Conservation (phyloP, 176 grass and related monocot species). For the Lolium perenne region DNA sequence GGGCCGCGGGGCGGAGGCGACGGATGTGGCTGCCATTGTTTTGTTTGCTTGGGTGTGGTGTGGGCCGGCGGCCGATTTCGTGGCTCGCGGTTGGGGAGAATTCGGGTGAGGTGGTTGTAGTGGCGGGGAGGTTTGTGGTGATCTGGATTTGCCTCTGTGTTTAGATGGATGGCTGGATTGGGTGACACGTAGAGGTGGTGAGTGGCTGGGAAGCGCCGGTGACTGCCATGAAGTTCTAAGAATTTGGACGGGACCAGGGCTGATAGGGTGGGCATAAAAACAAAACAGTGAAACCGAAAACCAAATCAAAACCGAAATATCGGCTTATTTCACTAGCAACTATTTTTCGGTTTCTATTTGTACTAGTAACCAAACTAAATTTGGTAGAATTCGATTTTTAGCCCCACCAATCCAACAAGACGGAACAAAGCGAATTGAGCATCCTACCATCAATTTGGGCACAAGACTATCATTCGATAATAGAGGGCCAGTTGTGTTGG, state of each 20-base stretch:
- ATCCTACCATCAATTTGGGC: too few species aligned
- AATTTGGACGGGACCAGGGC: neutral
- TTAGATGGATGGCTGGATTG: constrained; percentile 39
- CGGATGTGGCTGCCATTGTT: constrained; percentile 43
- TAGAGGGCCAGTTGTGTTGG: too few species aligned
- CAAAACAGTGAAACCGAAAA: too few species aligned
- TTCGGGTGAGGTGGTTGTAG: constrained; percentile 1
- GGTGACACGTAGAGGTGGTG: neutral
- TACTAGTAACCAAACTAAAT: too few species aligned
- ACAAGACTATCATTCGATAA: too few species aligned
- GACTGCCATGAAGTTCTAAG: neutral
- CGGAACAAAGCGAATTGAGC: too few species aligned
- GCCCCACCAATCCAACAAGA: too few species aligned
- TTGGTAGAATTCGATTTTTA: too few species aligned
- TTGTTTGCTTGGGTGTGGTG: neutral
- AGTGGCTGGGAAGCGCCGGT: constrained; percentile 33
- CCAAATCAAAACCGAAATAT: too few species aligned
- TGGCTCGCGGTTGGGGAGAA: constrained; percentile 17
- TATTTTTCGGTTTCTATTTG: too few species aligned
- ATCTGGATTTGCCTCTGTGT: constrained; percentile 21
- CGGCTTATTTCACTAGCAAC: too few species aligned
- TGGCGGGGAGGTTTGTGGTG: neutral
- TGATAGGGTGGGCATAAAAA: too few species aligned
- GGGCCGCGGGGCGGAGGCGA: constrained; percentile 39
- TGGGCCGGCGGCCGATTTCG: neutral